A percentile compares a stretch with the other conserved stretches of the same genome.
These are phyloP conservation scores for Dillenia suffruticosa DNA, from an alignment of 164 flowering plant genomes.

Conservation along the genomic window DNA sequence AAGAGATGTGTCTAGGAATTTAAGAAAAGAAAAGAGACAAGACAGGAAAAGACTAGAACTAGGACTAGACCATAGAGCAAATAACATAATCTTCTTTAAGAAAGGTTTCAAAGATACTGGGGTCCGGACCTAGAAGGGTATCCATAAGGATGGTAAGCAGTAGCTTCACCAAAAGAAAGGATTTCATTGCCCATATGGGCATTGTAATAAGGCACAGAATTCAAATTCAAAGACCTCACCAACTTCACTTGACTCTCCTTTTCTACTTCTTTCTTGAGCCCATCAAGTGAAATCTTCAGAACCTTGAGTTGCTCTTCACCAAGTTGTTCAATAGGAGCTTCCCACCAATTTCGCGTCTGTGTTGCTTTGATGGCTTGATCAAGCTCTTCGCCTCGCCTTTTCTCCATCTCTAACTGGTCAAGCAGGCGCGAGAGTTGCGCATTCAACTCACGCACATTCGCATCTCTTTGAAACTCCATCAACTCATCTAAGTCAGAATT, in stretches of 20 bases:
- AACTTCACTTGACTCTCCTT: not conserved
- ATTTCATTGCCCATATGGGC: too few species aligned
- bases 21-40: too few species aligned
- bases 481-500: not conserved
- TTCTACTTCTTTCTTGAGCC: not conserved
- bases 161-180: too few species aligned
- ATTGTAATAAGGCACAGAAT: not conserved
- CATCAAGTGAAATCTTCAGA: not conserved
- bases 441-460: constrained; percentile 1
- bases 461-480: not conserved
- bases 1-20: too few species aligned
- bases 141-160: too few species aligned
- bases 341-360: constrained; percentile 6
- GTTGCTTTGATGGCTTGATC: not conserved
- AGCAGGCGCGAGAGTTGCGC: not conserved
- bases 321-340: constrained; percentile 2
- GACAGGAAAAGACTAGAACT: too few species aligned
- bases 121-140: too few species aligned
- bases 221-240: not conserved
- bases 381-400: not conserved
- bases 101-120: too few species aligned
- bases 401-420: not conserved
- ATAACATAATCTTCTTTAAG: too few species aligned
- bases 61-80: too few species aligned
- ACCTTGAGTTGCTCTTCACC: not conserved